Evolutionary conservation across 2,329 filamentous ascomycete species (phyloP), one percentile per base, ranked within the genome.

Genomic region (Fusarium phyllophilum): DNA sequence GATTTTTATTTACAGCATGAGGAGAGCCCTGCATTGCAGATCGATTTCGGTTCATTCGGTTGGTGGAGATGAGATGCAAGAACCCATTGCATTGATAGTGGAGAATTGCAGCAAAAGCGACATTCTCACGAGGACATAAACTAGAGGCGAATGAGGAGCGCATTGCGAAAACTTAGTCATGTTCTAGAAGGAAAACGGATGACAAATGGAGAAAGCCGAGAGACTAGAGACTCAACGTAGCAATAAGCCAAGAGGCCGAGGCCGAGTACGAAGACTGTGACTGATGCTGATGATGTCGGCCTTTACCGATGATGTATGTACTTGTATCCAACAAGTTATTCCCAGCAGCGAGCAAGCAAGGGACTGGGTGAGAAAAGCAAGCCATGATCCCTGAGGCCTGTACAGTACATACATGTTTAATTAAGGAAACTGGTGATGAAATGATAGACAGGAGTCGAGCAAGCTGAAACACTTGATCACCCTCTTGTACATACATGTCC

Each of bases 151-250:
- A 71, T 61, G 39, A 60, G 70, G 72, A 68, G 59, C 42, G 31
- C 65, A 73, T 57, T 69, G 68, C 61, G 63, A 68, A 55, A 56
- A 39, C 42, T 63, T 63, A 66, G 63, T 57, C 24, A 72, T 44
- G 48, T 78, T 78, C 75, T 75, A 78, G 76, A 78, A 77, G 60
- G 26, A 45, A 31, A 44, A 34, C 46, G n/a, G 64, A 67, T 72
- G 72, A 77, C 73, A 74, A 73, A 76, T 74, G 46, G 59, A 36
- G 31, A 36, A 59, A 33, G 55, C 42, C 24, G 33, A 36, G 29
- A 46, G 33, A 67, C 34, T 41, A 46, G 39, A 39, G 15, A 44
- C 54, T 26, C 33, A 52, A 52, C 49, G 24, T 55, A 55, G 51
- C 34, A 55, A 41, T 41, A 63, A 48, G 56, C 31, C 33, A 49